Percentiles rank a stretch among this genome's conserved stretches.
These are phyloP conservation scores for Marasmius fiardii DNA, from an alignment of 1,284 basidiomycete genomes.

Conservation along the genomic window DNA sequence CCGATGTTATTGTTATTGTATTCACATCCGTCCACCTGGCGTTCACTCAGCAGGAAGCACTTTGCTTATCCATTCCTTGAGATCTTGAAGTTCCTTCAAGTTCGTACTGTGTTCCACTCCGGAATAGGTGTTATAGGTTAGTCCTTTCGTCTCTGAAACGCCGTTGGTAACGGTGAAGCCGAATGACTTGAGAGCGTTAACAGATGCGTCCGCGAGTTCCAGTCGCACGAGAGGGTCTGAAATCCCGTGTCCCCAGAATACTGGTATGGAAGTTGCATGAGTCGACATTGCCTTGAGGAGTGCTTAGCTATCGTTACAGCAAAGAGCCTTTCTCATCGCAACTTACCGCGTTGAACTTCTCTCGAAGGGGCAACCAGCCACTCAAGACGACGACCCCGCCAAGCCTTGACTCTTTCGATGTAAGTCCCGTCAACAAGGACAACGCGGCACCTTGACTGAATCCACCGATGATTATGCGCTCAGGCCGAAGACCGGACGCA, in stretches of 20 bases:
- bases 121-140: constrained; percentile 60
- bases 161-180: constrained; percentile 37
- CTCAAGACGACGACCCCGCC: constrained; percentile 74
- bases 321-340: constrained; percentile 1
- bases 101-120: constrained; percentile 64
- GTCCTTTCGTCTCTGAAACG: constrained; percentile 33
- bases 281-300: constrained; percentile 50
- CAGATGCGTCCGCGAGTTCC: constrained; percentile 43
- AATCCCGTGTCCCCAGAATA: constrained; percentile 90
- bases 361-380: constrained; percentile 70
- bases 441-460: constrained; percentile 90
- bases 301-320: not conserved
- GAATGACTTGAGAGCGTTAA: constrained; percentile 49
- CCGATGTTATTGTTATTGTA: not conserved
- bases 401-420: constrained; percentile 56
- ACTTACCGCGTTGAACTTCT: constrained; percentile 63
- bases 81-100: constrained; percentile 60
- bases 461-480: constrained; percentile 77
- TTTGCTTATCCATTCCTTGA: constrained; percentile 60
- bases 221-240: constrained; percentile 71
- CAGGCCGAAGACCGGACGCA: constrained; percentile 62
- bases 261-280: constrained; percentile 58
- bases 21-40: not conserved
- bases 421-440: constrained; percentile 70
- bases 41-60: constrained; percentile 31